These are phyloP conservation scores for Pseudotulostoma volvatum DNA, from an alignment of 495 filamentous ascomycete species.

Conservation along the genomic window DNA sequence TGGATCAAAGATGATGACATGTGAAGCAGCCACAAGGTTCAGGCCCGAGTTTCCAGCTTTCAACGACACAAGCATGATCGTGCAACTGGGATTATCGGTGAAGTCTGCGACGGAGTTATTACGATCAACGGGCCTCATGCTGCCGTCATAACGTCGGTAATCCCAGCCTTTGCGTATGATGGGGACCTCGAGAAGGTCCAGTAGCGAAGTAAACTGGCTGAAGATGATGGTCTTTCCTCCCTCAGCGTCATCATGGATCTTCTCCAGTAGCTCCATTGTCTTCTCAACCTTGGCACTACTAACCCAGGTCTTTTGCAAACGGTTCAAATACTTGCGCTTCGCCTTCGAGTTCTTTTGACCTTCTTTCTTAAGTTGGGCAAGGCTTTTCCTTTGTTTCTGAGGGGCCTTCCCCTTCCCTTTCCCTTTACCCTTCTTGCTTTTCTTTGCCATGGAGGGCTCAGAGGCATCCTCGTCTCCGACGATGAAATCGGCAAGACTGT, in stretches of 20 bases:
- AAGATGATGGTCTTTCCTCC: conserved; percentile 82
- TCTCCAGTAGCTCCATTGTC: conserved; percentile 49
- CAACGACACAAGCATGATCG: conserved; percentile 74
- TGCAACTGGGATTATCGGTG: conserved; percentile 43
- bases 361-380: conserved; percentile 52
- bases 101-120: conserved; percentile 61
- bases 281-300: conserved; percentile 68
- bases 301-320: conserved; percentile 47
- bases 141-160: conserved; percentile 74
- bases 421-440: conserved; percentile 25
- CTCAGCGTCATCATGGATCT: conserved; percentile 26
- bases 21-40: conserved; percentile 72
- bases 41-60: conserved; percentile 85
- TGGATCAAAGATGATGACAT: conserved; percentile 84
- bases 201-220: conserved; percentile 76
- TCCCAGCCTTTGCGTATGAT: conserved; percentile 44
- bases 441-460: conserved; percentile 15
- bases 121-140: conserved; percentile 54
- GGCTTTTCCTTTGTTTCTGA: conserved; percentile 27
- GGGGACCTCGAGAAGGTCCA: conserved; percentile 87
- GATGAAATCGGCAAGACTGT: conserved; percentile 40
- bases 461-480: conserved; percentile 32
- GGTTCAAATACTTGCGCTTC: conserved; percentile 48
- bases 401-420: conserved; percentile 27
- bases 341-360: conserved; percentile 42